Conservation (phyloP, 1,139 yeast species). For the Groenewaldozyma sp. region DNA sequence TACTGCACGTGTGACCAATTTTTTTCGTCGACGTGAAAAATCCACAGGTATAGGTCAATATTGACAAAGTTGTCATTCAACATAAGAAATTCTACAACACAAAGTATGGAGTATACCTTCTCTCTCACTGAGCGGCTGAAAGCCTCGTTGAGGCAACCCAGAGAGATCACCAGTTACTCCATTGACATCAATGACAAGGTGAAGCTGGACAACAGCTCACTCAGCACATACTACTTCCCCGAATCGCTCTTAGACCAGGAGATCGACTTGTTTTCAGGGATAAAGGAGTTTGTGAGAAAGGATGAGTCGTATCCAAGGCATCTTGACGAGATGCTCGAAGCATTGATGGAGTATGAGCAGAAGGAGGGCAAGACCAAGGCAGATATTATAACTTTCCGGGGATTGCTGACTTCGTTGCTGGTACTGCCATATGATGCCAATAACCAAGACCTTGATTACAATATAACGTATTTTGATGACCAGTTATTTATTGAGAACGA, state of each 20-base stretch:
- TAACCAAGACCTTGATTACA: constrained; percentile 51
- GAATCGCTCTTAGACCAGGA: constrained; percentile 46
- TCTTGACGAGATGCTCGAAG: constrained; percentile 48
- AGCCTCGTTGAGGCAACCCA: constrained; percentile 54
- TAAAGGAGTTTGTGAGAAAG: constrained; percentile 44
- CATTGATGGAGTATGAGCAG: constrained; percentile 47
- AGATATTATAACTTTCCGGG: constrained; percentile 76
- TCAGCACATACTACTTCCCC: constrained; percentile 70
- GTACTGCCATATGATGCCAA: constrained; percentile 45
- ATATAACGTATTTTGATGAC: constrained; percentile 63
- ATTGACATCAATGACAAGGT: constrained; percentile 43
- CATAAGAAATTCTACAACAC: too few relatives aligned
- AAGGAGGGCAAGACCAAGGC: constrained; percentile 41
- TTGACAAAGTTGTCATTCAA: too few relatives aligned
- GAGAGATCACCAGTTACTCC: constrained; percentile 54
- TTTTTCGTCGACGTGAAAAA: too few relatives aligned
- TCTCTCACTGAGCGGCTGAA: constrained; percentile 25
- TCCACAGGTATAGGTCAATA: too few relatives aligned
- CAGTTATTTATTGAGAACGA: constrained; percentile 75
- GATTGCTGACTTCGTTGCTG: constrained; percentile 61
- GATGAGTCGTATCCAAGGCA: constrained; percentile 48
- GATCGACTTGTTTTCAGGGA: constrained; percentile 59
- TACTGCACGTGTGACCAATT: too few relatives aligned
- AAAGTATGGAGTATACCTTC: too few relatives aligned
- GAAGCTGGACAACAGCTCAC: constrained; percentile 41